Conservation (phyloP, 164 flowering plant species). For the Warburgia ugandensis region DNA sequence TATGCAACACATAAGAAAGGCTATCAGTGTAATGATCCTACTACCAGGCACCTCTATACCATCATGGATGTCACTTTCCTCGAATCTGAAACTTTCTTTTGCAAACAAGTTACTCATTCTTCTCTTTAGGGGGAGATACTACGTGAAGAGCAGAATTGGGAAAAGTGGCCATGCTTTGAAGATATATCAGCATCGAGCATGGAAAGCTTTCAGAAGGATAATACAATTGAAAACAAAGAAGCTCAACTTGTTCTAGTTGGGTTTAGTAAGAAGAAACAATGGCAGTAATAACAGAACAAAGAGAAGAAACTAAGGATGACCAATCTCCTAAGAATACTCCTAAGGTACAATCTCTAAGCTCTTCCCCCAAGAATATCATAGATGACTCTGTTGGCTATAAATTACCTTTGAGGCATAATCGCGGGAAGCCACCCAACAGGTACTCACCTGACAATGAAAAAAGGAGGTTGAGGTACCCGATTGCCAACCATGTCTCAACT, state of each 20-base stretch:
- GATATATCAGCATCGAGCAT: not conserved
- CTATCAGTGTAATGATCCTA: conserved; percentile 1
- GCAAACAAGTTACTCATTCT: not conserved
- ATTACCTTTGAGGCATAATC: conserved; percentile 1
- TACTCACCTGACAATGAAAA: not conserved
- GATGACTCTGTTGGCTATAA: too few relatives aligned
- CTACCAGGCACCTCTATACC: not conserved
- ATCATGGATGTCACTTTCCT: conserved; percentile 6
- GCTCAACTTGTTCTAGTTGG: not conserved
- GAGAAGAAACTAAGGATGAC: not conserved
- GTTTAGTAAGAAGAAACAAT: not conserved
- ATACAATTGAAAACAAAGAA: not conserved
- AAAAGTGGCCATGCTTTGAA: not conserved
- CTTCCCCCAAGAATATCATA: too few relatives aligned
- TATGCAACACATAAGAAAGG: not conserved
- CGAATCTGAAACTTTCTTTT: not conserved
- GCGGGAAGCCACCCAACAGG: conserved; percentile 1
- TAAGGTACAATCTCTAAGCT: not conserved
- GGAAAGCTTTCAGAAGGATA: not conserved
- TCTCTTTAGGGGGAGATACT: not conserved
- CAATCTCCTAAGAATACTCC: not conserved
- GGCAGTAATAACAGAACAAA: not conserved
- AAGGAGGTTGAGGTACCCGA: not conserved
- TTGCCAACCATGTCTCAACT: conserved; percentile 4
- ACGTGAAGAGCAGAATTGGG: not conserved